Base-by-base conservation (phyloP, 225 moss, liverwort and hornwort species). In the Sphagnum tenellum region DNA sequence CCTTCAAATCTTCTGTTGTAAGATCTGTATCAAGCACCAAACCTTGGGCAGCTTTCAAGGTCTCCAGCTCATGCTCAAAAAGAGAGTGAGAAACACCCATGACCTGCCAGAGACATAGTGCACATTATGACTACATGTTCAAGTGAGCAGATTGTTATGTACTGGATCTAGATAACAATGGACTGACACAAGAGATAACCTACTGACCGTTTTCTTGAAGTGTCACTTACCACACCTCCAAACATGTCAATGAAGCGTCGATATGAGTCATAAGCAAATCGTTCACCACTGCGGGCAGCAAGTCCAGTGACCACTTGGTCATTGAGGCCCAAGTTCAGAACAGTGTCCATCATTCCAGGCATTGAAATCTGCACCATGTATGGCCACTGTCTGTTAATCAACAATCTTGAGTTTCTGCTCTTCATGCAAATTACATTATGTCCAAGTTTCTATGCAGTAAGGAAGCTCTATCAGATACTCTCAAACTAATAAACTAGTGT, bases 271-370 rank as follows among this genome's bases (percentile, higher is more conserved):
- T 86, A 91, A 5, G 91, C 89, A 55, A 91, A 94, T 65, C 94
- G 87, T 66, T 91, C 91, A 47, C 91, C 91, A 72, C 87, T 91
- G 55, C 89, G 85, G 49, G 68, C 66, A 52, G 77, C 89, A 57
- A 94, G 87, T 46, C 94, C 94, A 48, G 66, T 66, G 55, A 94
- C 91, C 57, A 91, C 94, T 66, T 91, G 87, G 56, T 94, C 94
- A 65, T 89, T 94, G 46, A 94, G 71, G 29, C 94, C 94, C 75
- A 94, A 69, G 67, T 94, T 94, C 80, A 94, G 71, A 51, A 91
- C 91, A 9, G 91, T 91, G 54, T 91, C 94, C 91, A 94, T 94
- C 91, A 94, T 94, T 49, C 94, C 91, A 62, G 91, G 94, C 94
- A 91, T 94, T 50, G 94, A 91, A 60, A 94, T 74, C 93, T 94